A percentile compares a stretch with the other conserved stretches of the same genome.
phyloP scores from a whole-genome alignment of 2,329 filamentous ascomycete genomes.

The Truncatella angustata region DNA sequence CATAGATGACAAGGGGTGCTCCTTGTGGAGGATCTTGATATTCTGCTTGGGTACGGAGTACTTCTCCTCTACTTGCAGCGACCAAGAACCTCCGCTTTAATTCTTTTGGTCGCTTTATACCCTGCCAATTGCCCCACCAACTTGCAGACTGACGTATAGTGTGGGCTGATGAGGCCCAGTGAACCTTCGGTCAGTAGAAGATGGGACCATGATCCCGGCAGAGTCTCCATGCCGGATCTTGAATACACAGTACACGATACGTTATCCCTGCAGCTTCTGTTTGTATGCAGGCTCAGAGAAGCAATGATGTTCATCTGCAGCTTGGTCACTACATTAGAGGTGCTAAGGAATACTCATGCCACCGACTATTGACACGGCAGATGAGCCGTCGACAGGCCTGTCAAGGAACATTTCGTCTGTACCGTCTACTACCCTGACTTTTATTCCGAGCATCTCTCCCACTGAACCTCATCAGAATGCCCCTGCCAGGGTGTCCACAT shows the following conservation, averaged over 20 bases:
- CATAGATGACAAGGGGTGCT: neutral
- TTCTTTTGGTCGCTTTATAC: no score
- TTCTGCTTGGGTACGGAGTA: no score
- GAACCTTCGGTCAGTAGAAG: neutral
- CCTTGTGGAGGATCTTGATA: neutral
- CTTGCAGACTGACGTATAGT: neutral
- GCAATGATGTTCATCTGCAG: conserved; percentile 3
- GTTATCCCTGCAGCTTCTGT: neutral
- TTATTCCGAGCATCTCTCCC: no score
- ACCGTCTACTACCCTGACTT: no score
- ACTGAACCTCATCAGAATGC: neutral
- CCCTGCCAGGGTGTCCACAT: neutral
- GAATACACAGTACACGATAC: no score
- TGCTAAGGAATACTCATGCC: neutral
- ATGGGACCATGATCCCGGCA: neutral
- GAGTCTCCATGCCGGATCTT: conserved; percentile 2
- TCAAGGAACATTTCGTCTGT: neutral
- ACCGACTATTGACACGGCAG: neutral
- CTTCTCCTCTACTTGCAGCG: neutral
- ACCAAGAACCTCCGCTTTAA: no score
- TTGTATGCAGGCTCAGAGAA: neutral
- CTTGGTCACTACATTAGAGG: neutral
- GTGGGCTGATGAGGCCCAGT: neutral
- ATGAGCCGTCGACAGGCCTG: neutral
- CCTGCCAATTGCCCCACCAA: neutral